phyloP scores from a whole-genome alignment of 73 alveolate species.

The Paramecium bursaria region DNA sequence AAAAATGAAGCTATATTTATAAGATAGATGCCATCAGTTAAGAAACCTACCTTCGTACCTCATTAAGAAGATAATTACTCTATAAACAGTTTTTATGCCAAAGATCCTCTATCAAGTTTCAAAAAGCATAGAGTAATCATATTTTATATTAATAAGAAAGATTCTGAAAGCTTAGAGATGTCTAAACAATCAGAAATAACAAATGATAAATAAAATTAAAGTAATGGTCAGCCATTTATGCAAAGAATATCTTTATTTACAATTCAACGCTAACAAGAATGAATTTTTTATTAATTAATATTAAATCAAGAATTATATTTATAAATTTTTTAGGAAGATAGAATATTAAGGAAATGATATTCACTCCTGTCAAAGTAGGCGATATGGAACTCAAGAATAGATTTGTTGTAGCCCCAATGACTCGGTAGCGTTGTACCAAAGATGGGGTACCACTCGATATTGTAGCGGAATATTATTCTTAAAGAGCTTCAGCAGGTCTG shows the following conservation, averaged over 20 bases:
- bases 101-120: slow-evolving; percentile 49
- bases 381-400: slow-evolving; percentile 65
- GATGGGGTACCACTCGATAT: slow-evolving; percentile 67
- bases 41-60: slow-evolving; percentile 44
- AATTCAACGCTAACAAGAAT: too few species aligned
- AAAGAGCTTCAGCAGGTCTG: slow-evolving; percentile 75
- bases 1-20: background rate
- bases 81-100: slow-evolving; percentile 50
- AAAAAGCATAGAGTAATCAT: slow-evolving; percentile 40
- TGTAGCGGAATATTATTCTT: slow-evolving; percentile 65
- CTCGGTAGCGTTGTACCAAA: slow-evolving; percentile 66
- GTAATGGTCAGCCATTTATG: too few species aligned
- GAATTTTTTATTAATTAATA: too few species aligned
- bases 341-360: slow-evolving; percentile 18
- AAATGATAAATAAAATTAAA: too few species aligned
- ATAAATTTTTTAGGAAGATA: too few species aligned
- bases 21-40: slow-evolving; percentile 50
- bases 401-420: slow-evolving; percentile 70
- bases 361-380: slow-evolving; percentile 64
- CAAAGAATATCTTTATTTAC: too few species aligned
- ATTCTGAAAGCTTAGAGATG: too few species aligned
- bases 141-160: too few species aligned
- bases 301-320: too few species aligned
- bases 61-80: slow-evolving; percentile 14
- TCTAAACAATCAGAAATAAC: too few species aligned